Conservation (phyloP, 139 green algal species). For the Chlamydomonas applanata region DNA sequence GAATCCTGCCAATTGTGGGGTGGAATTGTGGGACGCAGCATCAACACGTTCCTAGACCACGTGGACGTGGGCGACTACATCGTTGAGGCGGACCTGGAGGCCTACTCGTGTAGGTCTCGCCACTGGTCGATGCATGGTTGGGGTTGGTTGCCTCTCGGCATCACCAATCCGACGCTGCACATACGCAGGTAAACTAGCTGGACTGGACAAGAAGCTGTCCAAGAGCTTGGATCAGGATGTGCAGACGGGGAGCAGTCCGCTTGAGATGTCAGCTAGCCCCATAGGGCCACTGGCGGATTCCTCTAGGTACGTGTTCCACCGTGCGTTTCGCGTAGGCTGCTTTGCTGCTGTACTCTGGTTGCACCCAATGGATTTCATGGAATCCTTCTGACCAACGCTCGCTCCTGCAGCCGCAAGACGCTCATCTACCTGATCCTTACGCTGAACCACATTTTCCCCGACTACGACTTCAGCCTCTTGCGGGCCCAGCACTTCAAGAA, state of each 20-base stretch:
- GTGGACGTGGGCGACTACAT: conserved; percentile 89
- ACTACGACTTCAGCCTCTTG: conserved; percentile 94
- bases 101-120: conserved; percentile 85
- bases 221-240: conserved; percentile 90
- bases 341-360: too few species aligned
- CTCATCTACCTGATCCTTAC: conserved; percentile 99
- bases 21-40: conserved; percentile 47
- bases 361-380: too few species aligned
- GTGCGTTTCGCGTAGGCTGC: background rate
- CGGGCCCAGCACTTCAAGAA: conserved; percentile 93
- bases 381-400: too few species aligned
- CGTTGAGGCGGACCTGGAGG: conserved; percentile 85
- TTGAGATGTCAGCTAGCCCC: conserved; percentile 79
- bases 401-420: conserved; percentile 90
- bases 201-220: conserved; percentile 96
- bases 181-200: conserved; percentile 90
- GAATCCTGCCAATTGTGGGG: background rate
- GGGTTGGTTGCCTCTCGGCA: background rate
- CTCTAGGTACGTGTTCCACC: conserved; percentile 47
- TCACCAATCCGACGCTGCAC: too few species aligned
- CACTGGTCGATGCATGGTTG: too few species aligned
- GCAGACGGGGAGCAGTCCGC: conserved; percentile 58
- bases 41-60: conserved; percentile 86
- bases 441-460: conserved; percentile 97
- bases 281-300: conserved; percentile 81